These are phyloP conservation scores for Claviceps sp. DNA, from an alignment of 2,329 filamentous ascomycete species.

Conservation along the genomic window DNA sequence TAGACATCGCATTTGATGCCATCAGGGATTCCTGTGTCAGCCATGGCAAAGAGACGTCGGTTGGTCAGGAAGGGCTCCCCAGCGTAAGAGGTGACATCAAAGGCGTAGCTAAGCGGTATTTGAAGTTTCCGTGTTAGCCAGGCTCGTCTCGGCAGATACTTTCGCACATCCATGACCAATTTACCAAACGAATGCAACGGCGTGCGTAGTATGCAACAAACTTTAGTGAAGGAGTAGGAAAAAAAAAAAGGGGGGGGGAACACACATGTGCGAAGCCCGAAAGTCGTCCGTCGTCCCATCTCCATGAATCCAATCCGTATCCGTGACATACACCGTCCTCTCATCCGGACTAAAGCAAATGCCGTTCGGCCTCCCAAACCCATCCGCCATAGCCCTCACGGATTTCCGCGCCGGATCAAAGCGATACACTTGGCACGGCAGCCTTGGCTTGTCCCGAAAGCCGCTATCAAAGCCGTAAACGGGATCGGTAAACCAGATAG, in stretches of 20 bases:
- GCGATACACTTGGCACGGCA: constrained; percentile 47
- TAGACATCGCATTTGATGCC: constrained; percentile 32
- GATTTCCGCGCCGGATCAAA: constrained; percentile 36
- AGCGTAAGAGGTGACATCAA: constrained; percentile 16
- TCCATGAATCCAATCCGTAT: constrained; percentile 22
- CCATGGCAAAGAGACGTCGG: constrained; percentile 37
- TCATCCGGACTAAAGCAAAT: constrained; percentile 43
- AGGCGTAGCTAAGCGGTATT: constrained; percentile 18
- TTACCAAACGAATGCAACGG: too few relatives aligned
- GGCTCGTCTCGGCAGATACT: too few relatives aligned
- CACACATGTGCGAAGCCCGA: not conserved
- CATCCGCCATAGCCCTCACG: constrained; percentile 43
- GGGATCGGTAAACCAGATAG: constrained; percentile 53
- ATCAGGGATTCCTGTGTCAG: constrained; percentile 31
- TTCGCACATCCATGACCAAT: too few relatives aligned
- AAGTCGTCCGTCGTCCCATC: not conserved
- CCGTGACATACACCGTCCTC: constrained; percentile 38
- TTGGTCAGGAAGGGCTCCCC: constrained; percentile 29
- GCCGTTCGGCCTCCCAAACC: constrained; percentile 42
- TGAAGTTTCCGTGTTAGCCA: too few relatives aligned
- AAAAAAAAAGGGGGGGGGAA: not conserved
- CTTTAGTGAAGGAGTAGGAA: too few relatives aligned
- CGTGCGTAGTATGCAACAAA: too few relatives aligned
- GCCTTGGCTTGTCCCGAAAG: constrained; percentile 37
- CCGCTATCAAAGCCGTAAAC: constrained; percentile 45